Evolutionary conservation across 345 rosid genomes (phyloP).

Genomic region (Citrus glauca): DNA sequence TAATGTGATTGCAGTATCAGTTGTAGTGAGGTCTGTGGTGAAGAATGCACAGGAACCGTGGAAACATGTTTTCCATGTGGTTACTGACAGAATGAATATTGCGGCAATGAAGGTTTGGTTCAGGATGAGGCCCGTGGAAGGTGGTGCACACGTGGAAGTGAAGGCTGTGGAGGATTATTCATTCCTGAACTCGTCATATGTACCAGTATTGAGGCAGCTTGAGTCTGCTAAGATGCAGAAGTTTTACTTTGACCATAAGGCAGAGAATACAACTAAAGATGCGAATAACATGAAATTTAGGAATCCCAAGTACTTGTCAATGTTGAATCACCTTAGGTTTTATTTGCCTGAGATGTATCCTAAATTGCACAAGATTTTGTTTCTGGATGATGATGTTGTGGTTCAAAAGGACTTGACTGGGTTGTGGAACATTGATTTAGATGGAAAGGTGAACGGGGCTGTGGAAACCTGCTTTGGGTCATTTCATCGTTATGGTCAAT

Average conservation of each 20-base stretch:
- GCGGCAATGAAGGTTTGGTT: slow-evolving; percentile 99
- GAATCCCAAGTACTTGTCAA: slow-evolving; percentile 58
- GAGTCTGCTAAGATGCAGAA: slow-evolving; percentile 59
- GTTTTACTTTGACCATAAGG: slow-evolving; percentile 39
- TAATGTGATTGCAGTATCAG: slow-evolving; percentile 87
- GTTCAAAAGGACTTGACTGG: slow-evolving; percentile 90
- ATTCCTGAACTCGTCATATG: slow-evolving; percentile 63
- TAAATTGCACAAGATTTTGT: slow-evolving; percentile 69
- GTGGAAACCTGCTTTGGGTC: slow-evolving; percentile 93
- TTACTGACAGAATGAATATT: slow-evolving; percentile 74
- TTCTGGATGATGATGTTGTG: slow-evolving; percentile 90
- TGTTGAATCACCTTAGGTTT: slow-evolving; percentile 80
- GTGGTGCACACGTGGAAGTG: slow-evolving; percentile 76
- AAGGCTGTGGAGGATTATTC: slow-evolving; percentile 68
- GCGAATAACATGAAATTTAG: slow-evolving; percentile 41
- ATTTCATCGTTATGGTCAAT: slow-evolving; percentile 73
- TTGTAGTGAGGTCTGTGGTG: slow-evolving; percentile 82
- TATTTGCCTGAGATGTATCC: slow-evolving; percentile 93
- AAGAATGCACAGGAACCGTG: slow-evolving; percentile 75
- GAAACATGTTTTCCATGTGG: slow-evolving; percentile 86
- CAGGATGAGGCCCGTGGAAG: slow-evolving; percentile 78
- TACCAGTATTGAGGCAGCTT: slow-evolving; percentile 72
- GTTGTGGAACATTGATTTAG: slow-evolving; percentile 78
- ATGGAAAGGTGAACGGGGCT: slow-evolving; percentile 94
- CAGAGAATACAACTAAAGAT: slow-evolving; percentile 44